Percentiles rank a stretch among this genome's conserved stretches.
Evolutionary conservation across 805 yeast species (phyloP).

Genomic region (Kuraishia capsulata): DNA sequence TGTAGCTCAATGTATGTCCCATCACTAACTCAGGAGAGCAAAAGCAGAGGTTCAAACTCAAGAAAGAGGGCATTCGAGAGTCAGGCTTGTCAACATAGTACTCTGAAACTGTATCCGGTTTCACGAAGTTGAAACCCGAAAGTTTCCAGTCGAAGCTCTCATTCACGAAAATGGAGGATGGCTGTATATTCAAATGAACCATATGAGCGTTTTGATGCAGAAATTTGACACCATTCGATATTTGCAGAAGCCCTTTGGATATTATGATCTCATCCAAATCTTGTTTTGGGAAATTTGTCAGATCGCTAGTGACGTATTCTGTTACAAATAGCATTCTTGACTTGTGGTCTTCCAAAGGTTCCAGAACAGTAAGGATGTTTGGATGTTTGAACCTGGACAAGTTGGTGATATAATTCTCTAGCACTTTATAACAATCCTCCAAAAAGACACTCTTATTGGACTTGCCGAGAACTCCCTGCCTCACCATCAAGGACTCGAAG

Average conservation of each 20-base stretch:
- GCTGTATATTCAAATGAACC: slow-evolving; percentile 73
- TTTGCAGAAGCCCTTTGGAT: slow-evolving; percentile 70
- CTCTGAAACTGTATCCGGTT: slow-evolving; percentile 39
- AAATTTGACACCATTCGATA: slow-evolving; percentile 72
- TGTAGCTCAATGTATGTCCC: slow-evolving; percentile 52
- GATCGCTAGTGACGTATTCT: slow-evolving; percentile 50
- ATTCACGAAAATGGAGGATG: slow-evolving; percentile 67
- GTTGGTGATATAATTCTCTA: slow-evolving; percentile 60
- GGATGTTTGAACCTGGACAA: slow-evolving; percentile 86
- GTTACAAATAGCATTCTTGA: slow-evolving; percentile 74
- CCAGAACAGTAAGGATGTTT: slow-evolving; percentile 70
- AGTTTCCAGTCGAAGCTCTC: slow-evolving; percentile 92
- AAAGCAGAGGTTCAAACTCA: slow-evolving; percentile 63
- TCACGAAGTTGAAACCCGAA: slow-evolving; percentile 55
- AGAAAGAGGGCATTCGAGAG: slow-evolving; percentile 64
- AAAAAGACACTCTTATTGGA: slow-evolving; percentile 39
- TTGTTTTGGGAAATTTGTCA: slow-evolving; percentile 22
- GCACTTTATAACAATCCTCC: slow-evolving; percentile 55
- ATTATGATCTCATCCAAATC: slow-evolving; percentile 64
- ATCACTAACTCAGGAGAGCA: slow-evolving; percentile 79
- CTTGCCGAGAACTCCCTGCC: slow-evolving; percentile 39
- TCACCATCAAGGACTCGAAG: slow-evolving; percentile 45
- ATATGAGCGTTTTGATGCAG: slow-evolving; percentile 69
- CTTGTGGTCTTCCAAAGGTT: slow-evolving; percentile 84
- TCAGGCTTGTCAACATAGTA: slow-evolving; percentile 65